Base-by-base conservation (phyloP, 1,139 yeast genomes). In the Taphrina wiesneri region DNA sequence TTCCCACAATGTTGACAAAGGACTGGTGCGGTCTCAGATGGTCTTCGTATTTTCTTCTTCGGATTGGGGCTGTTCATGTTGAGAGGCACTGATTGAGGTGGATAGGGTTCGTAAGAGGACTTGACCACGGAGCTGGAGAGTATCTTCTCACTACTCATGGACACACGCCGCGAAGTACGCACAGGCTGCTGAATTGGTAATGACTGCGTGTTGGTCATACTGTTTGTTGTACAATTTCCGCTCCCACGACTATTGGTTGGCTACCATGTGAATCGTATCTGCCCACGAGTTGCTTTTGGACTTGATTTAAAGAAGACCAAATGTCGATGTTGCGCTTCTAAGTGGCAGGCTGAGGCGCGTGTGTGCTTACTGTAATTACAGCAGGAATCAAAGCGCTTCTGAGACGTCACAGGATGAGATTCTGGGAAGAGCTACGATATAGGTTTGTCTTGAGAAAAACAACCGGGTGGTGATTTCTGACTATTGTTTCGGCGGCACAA, bases 11-110 rank as follows among this genome's bases (percentile, higher is more conserved):
- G 64, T 26, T 52, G 56, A 23, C 64, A 60, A 26, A 60, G 49
- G 4, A 60, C 64, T n/a, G 64, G 64, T 23, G 64, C 64, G 25
- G 64, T 53, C 30, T 60, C 64, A 19, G 57, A 49, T 13, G 64
- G 64, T 19, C 64, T 15, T 23, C 64, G 36, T 26, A 51, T 19
- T 36, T 60, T 60, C 52, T 45, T 52, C 52, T 51, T 60, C 51
- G 39, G 19, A 36, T n/a, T 39, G 6, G 59, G 46, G 15, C 36
- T 23, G 34, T 17, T 26, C 59, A 54, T 54, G 15, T n/a, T 39
- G 21, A 54, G 47, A 9, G 59, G 59, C 13, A 54, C 47, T 5
- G 59, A 54, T 21, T 36, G 49, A 17, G 59, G 23, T 11, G 59
- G 59, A 26, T 54, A 54, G 11, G 59, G 59, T 43, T 54, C 59